Conservation (phyloP, 2,329 filamentous ascomycete species). For the Penicillium concentricum region DNA sequence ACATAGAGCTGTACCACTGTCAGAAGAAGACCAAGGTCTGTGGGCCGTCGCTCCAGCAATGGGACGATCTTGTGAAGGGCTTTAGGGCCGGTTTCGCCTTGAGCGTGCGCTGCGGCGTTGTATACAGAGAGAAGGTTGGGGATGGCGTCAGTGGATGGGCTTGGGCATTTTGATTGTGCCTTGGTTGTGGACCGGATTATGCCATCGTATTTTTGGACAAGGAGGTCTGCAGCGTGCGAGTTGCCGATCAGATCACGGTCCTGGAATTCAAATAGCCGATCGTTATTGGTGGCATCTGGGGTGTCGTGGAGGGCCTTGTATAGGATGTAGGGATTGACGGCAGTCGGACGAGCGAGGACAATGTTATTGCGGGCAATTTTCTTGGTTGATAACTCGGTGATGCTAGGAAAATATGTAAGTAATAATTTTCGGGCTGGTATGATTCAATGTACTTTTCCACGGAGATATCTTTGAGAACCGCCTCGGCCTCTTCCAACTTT, state of each 20-base stretch:
- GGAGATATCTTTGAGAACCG: slow-evolving; percentile 52
- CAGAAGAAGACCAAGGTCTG: slow-evolving; percentile 76
- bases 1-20: slow-evolving; percentile 81
- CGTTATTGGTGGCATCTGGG: slow-evolving; percentile 47
- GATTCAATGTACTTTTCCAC: slow-evolving; percentile 47
- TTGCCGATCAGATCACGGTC: slow-evolving; percentile 55
- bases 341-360: slow-evolving; percentile 47
- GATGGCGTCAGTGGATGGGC: slow-evolving; percentile 51
- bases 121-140: slow-evolving; percentile 60
- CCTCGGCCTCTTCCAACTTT: slow-evolving; percentile 56
- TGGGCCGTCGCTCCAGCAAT: slow-evolving; percentile 70
- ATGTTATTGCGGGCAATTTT: slow-evolving; percentile 62
- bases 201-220: slow-evolving; percentile 60
- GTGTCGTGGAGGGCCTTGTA: slow-evolving; percentile 57
- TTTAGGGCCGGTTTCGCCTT: slow-evolving; percentile 59
- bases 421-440: neutral
- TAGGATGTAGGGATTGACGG: slow-evolving; percentile 57
- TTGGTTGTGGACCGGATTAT: slow-evolving; percentile 57
- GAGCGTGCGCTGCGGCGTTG: slow-evolving; percentile 71
- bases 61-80: slow-evolving; percentile 69
- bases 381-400: slow-evolving; percentile 58
- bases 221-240: slow-evolving; percentile 56
- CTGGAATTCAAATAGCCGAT: slow-evolving; percentile 61
- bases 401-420: slow-evolving; percentile 37
- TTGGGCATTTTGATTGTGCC: slow-evolving; percentile 48